Conservation (phyloP, 106 monocot species). For the Dioscorea dumetorum region DNA sequence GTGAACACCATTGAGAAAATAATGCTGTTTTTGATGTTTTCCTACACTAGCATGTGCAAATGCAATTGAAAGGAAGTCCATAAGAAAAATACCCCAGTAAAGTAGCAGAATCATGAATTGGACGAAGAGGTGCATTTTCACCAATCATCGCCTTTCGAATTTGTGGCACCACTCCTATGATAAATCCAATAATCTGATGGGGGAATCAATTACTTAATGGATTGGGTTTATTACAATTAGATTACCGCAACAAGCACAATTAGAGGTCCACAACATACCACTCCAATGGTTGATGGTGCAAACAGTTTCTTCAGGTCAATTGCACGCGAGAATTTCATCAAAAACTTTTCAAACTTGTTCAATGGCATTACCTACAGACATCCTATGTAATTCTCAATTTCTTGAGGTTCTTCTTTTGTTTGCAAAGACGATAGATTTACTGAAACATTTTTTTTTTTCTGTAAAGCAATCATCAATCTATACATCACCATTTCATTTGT, state of each 20-base stretch:
- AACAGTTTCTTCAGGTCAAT: neutral
- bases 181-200: conserved; percentile 57
- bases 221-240: neutral
- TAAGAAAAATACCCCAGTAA: conserved; percentile 39
- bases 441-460: neutral
- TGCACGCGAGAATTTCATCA: neutral
- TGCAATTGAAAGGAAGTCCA: neutral
- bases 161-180: conserved; percentile 50
- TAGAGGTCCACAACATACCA: neutral
- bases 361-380: neutral
- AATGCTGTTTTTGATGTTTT: neutral
- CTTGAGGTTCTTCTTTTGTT: neutral
- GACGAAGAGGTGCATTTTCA: conserved; percentile 66
- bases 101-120: conserved; percentile 45
- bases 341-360: neutral
- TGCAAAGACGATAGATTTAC: neutral
- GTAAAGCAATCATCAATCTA: neutral
- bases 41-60: neutral
- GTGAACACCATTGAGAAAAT: neutral
- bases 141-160: conserved; percentile 46
- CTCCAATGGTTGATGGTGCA: neutral
- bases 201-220: neutral
- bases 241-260: neutral
- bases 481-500: no score
- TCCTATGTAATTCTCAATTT: neutral